Evolutionary conservation across 495 filamentous ascomycete species (phyloP).

Genomic region (Neurospora intermedia): DNA sequence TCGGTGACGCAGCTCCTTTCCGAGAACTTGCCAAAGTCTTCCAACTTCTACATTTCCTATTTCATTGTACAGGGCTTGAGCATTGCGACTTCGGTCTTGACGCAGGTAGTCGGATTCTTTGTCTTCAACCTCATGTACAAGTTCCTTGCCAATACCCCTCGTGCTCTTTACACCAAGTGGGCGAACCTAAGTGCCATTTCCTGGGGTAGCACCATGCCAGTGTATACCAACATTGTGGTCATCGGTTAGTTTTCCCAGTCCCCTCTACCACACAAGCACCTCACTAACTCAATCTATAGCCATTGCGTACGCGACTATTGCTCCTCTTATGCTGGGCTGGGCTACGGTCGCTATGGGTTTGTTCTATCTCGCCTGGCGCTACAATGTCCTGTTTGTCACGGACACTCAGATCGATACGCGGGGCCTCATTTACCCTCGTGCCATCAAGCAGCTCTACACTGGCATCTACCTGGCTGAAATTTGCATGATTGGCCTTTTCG

Average conservation of each 20-base stretch:
- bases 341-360: conserved; percentile 71
- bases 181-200: conserved; percentile 50
- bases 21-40: conserved; percentile 62
- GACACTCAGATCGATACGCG: conserved; percentile 82
- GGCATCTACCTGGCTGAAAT: conserved; percentile 78
- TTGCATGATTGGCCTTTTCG: conserved; percentile 88
- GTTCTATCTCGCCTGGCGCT: conserved; percentile 89
- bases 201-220: conserved; percentile 85
- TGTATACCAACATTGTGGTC: conserved; percentile 74
- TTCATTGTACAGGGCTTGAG: conserved; percentile 88
- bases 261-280: not conserved
- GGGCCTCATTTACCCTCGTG: conserved; percentile 75
- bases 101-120: conserved; percentile 69
- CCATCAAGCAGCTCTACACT: conserved; percentile 82
- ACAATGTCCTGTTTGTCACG: conserved; percentile 89
- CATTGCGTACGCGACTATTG: conserved; percentile 83
- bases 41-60: conserved; percentile 93
- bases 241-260: conserved; percentile 47
- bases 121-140: conserved; percentile 69
- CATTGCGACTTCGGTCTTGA: conserved; percentile 62
- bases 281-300: conserved; percentile 29
- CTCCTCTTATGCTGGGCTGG: conserved; percentile 82
- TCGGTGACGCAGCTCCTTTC: conserved; percentile 56
- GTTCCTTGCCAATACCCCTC: conserved; percentile 44
- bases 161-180: conserved; percentile 51